phyloP scores from a whole-genome alignment of 192 early-diverging fungal species.

The Podila clonocystis region DNA sequence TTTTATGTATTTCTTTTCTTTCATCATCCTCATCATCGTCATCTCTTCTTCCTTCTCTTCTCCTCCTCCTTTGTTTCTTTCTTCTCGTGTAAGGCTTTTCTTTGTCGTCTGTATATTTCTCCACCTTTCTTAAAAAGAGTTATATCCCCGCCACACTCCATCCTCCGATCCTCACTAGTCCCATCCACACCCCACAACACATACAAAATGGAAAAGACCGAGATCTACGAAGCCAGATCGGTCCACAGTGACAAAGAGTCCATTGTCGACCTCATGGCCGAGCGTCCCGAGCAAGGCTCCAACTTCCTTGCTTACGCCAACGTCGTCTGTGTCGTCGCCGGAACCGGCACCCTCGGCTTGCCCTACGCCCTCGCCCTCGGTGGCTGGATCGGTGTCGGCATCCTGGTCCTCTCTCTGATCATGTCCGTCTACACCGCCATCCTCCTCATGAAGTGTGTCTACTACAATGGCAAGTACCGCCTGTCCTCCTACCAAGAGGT shows the following conservation, averaged over 20 bases:
- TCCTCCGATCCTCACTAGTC: background rate
- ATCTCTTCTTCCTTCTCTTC: background rate
- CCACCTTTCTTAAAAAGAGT: constrained; percentile 10
- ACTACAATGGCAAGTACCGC: constrained; percentile 70
- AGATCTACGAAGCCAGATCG: background rate
- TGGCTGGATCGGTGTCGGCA: constrained; percentile 81
- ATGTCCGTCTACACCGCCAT: constrained; percentile 79
- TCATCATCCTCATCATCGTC: constrained; percentile 6
- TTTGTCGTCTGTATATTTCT: background rate
- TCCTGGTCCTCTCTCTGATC: constrained; percentile 74
- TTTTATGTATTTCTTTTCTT: constrained; percentile 1
- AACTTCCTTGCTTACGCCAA: constrained; percentile 64
- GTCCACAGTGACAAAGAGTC: constrained; percentile 1
- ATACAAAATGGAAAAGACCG: background rate
- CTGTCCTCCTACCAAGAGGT: constrained; percentile 72
- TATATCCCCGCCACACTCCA: background rate
- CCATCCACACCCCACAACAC: background rate
- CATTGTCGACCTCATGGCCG: constrained; percentile 12
- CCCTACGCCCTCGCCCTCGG: constrained; percentile 80
- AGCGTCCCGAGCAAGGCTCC: constrained; percentile 49
- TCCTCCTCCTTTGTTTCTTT: background rate
- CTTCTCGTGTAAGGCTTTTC: background rate
- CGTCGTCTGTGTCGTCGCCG: constrained; percentile 77
- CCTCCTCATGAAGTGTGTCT: constrained; percentile 78
- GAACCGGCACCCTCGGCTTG: constrained; percentile 84